Percentiles rank a stretch among this genome's conserved stretches.
These are phyloP conservation scores for Tolypocladium sp. DNA, from an alignment of 2,329 filamentous ascomycete genomes.

Conservation along the genomic window DNA sequence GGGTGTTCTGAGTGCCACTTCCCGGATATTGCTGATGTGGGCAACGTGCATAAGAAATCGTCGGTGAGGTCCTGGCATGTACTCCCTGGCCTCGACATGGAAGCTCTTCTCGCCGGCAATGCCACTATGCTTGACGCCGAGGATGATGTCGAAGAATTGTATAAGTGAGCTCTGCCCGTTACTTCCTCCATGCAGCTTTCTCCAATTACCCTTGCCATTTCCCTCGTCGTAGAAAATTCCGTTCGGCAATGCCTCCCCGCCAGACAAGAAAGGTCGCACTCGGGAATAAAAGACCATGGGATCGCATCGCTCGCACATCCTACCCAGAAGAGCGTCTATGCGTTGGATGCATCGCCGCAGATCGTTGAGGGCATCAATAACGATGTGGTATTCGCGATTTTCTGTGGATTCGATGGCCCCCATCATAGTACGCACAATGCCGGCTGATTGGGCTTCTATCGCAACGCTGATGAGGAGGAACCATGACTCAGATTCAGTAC, in stretches of 20 bases:
- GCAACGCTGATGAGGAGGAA: constrained; percentile 86
- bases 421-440: constrained; percentile 69
- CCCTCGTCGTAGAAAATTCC: constrained; percentile 81
- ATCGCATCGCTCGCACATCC: constrained; percentile 86
- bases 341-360: constrained; percentile 61
- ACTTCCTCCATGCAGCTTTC: constrained; percentile 77
- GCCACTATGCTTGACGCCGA: constrained; percentile 67
- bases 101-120: constrained; percentile 29
- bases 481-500: constrained; percentile 86
- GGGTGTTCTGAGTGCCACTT: constrained; percentile 49
- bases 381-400: constrained; percentile 46
- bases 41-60: constrained; percentile 66
- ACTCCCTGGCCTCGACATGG: constrained; percentile 64
- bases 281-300: constrained; percentile 82
- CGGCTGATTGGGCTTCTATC: constrained; percentile 74
- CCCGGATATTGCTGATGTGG: constrained; percentile 63
- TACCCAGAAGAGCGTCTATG: constrained; percentile 57
- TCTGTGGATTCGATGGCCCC: constrained; percentile 63
- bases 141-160: constrained; percentile 81
- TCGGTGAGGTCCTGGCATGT: constrained; percentile 83
- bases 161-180: constrained; percentile 91
- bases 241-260: constrained; percentile 76
- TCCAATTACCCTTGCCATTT: constrained; percentile 55
- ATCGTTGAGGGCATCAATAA: constrained; percentile 53
- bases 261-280: constrained; percentile 81